Conservation (phyloP, 306 rosid species). For the Lotus japonicus region DNA sequence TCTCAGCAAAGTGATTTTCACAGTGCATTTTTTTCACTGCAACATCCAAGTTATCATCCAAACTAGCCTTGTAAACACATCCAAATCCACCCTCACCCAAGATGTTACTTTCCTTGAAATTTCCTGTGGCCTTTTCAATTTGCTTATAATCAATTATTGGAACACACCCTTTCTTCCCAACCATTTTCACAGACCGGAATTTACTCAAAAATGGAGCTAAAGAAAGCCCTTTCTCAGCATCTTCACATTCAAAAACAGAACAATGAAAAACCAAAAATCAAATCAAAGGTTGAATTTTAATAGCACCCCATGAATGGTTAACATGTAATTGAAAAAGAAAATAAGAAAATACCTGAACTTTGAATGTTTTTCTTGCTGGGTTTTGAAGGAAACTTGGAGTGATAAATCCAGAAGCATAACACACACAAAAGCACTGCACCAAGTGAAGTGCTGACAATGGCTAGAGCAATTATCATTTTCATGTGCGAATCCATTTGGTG, state of each 20-base stretch:
- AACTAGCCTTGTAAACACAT: slow-evolving; percentile 77
- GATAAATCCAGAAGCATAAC: slow-evolving; percentile 53
- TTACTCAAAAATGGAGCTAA: slow-evolving; percentile 54
- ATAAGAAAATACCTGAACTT: slow-evolving; percentile 22
- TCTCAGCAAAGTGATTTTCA: slow-evolving; percentile 54
- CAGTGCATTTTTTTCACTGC: slow-evolving; percentile 81
- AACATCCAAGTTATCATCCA: slow-evolving; percentile 59
- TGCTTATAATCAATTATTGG: slow-evolving; percentile 61
- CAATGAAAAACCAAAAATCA: background rate
- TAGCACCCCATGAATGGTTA: background rate
- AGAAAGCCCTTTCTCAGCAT: slow-evolving; percentile 64
- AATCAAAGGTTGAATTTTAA: background rate
- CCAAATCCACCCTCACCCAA: slow-evolving; percentile 96
- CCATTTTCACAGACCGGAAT: slow-evolving; percentile 52
- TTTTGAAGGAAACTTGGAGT: slow-evolving; percentile 32
- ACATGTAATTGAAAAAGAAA: slow-evolving; percentile 7
- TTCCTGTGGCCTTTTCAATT: slow-evolving; percentile 62
- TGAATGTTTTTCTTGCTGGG: slow-evolving; percentile 32
- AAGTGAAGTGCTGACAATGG: slow-evolving; percentile 39
- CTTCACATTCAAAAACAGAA: slow-evolving; percentile 36
- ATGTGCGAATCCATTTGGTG: slow-evolving; percentile 41
- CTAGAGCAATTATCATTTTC: slow-evolving; percentile 48
- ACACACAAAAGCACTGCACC: slow-evolving; percentile 35
- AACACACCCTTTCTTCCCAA: slow-evolving; percentile 63
- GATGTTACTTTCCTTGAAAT: slow-evolving; percentile 66